Conservation (phyloP, 352 stramenopile species). For the Pythium guiyangense region DNA sequence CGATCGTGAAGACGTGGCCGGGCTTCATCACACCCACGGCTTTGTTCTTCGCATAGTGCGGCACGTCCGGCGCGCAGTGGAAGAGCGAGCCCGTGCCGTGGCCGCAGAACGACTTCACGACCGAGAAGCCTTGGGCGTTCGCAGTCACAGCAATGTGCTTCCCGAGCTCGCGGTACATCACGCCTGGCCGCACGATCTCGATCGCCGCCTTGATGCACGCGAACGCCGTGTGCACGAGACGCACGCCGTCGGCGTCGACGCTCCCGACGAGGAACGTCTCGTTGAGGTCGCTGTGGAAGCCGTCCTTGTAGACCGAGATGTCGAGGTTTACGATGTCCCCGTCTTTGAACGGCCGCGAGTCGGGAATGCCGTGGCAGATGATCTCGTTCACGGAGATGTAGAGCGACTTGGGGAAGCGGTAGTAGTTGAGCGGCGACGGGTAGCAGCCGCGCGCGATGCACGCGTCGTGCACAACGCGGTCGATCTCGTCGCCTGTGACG, state of each 20-base stretch:
- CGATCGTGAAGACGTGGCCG: constrained; percentile 98
- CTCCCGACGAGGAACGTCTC: constrained; percentile 98
- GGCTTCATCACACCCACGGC: no score
- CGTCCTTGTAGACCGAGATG: constrained; percentile 96
- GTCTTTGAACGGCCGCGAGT: constrained; percentile 92
- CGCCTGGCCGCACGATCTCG: constrained; percentile 92
- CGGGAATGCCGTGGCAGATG: constrained; percentile 97
- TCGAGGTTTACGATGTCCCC: constrained; percentile 99
- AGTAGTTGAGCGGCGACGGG: constrained; percentile 97
- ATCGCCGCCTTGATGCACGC: constrained; percentile 88
- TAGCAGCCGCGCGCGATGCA: constrained; percentile 92
- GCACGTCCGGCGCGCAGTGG: constrained; percentile 96
- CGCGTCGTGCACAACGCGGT: constrained; percentile 93
- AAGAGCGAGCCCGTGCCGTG: constrained; percentile 97
- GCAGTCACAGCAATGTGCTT: constrained; percentile 91
- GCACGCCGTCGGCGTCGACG: constrained; percentile 89
- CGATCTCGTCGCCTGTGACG: constrained; percentile 96
- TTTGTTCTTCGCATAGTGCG: constrained; percentile 99
- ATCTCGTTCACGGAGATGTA: constrained; percentile 93
- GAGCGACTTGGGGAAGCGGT: constrained; percentile 96
- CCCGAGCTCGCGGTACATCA: constrained; percentile 95
- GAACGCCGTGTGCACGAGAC: constrained; percentile 94
- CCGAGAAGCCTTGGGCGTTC: constrained; percentile 82
- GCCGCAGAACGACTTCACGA: constrained; percentile 97
- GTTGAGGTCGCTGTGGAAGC: constrained; percentile 97